phyloP scores from a whole-genome alignment of 345 rosid genomes.

The Camelina sativa region DNA sequence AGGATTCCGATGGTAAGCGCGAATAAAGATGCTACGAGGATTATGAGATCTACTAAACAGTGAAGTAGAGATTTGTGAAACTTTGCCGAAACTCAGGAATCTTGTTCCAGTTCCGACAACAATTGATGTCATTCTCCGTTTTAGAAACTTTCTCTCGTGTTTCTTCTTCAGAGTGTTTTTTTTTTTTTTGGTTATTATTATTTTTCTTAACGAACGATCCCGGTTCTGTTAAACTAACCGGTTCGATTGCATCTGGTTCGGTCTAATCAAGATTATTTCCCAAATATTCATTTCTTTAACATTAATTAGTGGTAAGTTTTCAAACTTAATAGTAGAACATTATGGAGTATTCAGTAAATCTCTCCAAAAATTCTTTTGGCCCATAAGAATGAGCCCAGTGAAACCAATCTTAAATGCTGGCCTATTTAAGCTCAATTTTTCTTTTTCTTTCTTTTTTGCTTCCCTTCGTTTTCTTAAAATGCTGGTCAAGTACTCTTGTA shows the following conservation, averaged over 20 bases:
- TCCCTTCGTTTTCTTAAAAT: neutral
- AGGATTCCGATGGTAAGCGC: slow-evolving; percentile 48
- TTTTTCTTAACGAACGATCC: slow-evolving; percentile 16
- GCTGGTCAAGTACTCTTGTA: neutral
- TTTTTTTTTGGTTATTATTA: neutral
- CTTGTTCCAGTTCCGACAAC: slow-evolving; percentile 38
- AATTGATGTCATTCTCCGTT: slow-evolving; percentile 20
- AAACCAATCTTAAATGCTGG: neutral
- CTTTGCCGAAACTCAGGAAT: slow-evolving; percentile 45
- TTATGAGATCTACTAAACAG: slow-evolving; percentile 10
- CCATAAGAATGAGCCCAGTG: neutral
- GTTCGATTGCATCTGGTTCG: neutral
- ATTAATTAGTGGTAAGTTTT: neutral
- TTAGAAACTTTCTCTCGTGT: neutral
- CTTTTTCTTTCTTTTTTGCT: neutral
- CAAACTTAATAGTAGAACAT: too few relatives aligned
- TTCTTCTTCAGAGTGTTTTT: neutral
- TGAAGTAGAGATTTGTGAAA: slow-evolving; percentile 33
- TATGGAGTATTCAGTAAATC: neutral
- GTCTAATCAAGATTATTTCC: neutral
- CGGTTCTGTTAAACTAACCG: neutral
- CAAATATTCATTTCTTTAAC: too few relatives aligned
- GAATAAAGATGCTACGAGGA: slow-evolving; percentile 56
- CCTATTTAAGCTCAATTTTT: neutral
- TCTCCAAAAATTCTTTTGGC: slow-evolving; percentile 1